Evolutionary conservation across 179 eudicot genomes (phyloP), one percentile per base, ranked within the genome.

Genomic region (Amaranthus tricolor): DNA sequence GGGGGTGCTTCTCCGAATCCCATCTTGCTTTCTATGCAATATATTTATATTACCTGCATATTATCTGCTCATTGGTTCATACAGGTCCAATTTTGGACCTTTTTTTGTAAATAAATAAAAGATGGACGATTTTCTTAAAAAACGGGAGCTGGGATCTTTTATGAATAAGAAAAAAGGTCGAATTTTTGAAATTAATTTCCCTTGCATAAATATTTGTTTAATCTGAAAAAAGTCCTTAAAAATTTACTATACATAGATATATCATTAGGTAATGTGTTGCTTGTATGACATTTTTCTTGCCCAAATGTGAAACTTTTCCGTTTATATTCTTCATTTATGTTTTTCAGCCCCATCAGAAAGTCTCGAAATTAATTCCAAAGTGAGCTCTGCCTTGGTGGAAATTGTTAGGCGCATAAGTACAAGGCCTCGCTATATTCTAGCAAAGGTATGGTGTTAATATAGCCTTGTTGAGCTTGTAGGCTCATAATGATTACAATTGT

Each of bases 301-400:
- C 62, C 49, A 19, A 20, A 21, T 71, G 73, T 59, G 59, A 51
- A 64, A 57, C 73, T 47, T 24, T 71, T 31, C 48, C 55, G 40
- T 48, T 52, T 16, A 52, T 12, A 62, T 49, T 48, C 19, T 44
- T 47, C 62, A 11, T 61, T 67, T 43, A 19, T 62, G n/a, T 52
- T 68, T 78, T 64, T 75, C 91, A 96, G 99, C 92, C 66, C 88
- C 99, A 81, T 78, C 85, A 40, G 99, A 93, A 79, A 96, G 99
- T 80, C 86, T 96, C 81, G 96, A 89, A 69, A 96, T 96, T 70
- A 96, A 96, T 81, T 88, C 79, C 85, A 93, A 89, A 83, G 99
- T 96, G 82, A 96, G 99, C 89, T 91, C 99, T 21, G 97, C 98
- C 49, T 86, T 96, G 88, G 98, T 96, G 85, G 99, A 96, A 82